Evolutionary conservation across 345 rosid species (phyloP), one percentile per base, ranked within the genome.

Genomic region (Isatis tinctoria): DNA sequence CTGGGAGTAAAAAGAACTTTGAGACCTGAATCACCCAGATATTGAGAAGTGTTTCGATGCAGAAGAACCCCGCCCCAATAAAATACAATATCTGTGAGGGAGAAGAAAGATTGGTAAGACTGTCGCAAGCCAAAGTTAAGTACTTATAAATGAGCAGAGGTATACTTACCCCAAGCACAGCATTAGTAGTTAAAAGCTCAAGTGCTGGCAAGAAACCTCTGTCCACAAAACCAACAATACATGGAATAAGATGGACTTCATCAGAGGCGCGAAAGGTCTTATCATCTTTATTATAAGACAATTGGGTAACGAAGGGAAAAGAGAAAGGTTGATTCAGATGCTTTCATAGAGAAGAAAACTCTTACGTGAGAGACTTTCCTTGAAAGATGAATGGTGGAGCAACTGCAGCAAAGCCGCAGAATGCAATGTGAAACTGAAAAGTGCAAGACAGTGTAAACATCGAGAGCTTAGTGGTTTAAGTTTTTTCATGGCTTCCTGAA

Each of bases 11-110:
- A 70, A 36, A 16, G 36, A 62, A 64, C 47, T 70, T 78, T 28
- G 44, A 62, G 54, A 94, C 99, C 99, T 91, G 97, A 74, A 90
- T 87, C 82, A 96, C 99, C 99, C 99, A 96, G 72, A 96, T 77
- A 78, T 97, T 96, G 82, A 92, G 83, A 56, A 87, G 27, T 33
- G 97, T 87, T 81, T 96, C 98, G 4, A 89, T 17, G 49, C 84
- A 77, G 82, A 96, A 92, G 65, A 79, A 77, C 16, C 84, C 98
- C 37, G 90, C 90, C 67, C 99, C 99, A 53, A 96, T 73, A 16
- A 92, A 82, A 85, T 92, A 96, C 72, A 92, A 75, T 68, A 84
- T 79, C 98, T 95, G 87, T 78, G 82, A 49, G 62, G 62, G 49
- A 52, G 60, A 27, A 32, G 39, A 16, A 33, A 2, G 24, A 18